phyloP scores from a whole-genome alignment of 306 rosid genomes.

The Benincasa hispida region DNA sequence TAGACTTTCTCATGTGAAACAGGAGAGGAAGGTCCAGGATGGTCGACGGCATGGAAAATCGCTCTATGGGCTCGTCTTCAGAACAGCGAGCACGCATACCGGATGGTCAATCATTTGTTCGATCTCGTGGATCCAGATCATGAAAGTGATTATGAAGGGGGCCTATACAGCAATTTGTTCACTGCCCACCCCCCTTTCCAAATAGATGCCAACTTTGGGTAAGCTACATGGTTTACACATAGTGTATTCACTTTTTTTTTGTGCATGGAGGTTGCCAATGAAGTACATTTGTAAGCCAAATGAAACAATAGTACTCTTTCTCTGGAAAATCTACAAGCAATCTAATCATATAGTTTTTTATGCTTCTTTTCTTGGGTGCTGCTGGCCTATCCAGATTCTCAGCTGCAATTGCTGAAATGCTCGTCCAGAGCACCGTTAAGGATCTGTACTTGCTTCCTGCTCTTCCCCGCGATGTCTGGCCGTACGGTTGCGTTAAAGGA shows the following conservation, averaged over 20 bases:
- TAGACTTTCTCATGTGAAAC: constrained; percentile 11
- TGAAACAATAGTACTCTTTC: not conserved
- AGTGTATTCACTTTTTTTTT: not conserved
- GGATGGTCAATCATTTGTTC: constrained; percentile 80
- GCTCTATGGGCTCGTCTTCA: constrained; percentile 82
- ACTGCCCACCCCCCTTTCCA: constrained; percentile 94
- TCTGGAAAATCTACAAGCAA: not conserved
- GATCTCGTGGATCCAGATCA: constrained; percentile 72
- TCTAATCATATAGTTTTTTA: not conserved
- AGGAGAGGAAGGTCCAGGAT: constrained; percentile 99
- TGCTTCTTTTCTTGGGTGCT: not conserved
- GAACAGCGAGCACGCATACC: constrained; percentile 74
- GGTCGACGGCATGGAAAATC: constrained; percentile 90
- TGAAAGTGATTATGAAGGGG: constrained; percentile 69
- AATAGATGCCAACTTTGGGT: constrained; percentile 96
- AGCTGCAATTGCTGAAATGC: constrained; percentile 54
- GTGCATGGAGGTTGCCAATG: not conserved
- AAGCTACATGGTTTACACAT: constrained; percentile 11
- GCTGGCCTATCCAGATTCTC: constrained; percentile 27
- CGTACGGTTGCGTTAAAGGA: constrained; percentile 40
- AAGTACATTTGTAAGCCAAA: not conserved
- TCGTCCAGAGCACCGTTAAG: constrained; percentile 37
- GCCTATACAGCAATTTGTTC: constrained; percentile 82
- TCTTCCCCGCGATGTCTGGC: constrained; percentile 41
- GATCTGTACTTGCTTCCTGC: constrained; percentile 50